Percentiles rank a stretch among this genome's conserved stretches.
Conservation (phyloP, 495 filamentous ascomycete species). For the Parathielavia appendiculata region DNA sequence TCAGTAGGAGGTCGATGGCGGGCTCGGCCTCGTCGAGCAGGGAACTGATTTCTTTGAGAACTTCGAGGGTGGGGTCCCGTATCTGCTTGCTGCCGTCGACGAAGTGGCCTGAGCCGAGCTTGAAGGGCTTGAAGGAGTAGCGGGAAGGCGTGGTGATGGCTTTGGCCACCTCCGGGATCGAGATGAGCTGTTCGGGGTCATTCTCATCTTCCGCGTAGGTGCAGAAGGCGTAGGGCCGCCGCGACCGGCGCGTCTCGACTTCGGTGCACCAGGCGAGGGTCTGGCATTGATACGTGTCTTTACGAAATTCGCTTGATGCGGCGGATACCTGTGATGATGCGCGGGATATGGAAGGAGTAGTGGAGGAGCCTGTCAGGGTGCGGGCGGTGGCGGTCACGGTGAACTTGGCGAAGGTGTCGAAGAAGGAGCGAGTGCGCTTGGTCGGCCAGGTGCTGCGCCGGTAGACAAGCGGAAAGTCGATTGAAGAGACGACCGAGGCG, state of each 20-base stretch:
- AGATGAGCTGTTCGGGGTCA: constrained; percentile 18
- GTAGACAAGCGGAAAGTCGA: constrained; percentile 28
- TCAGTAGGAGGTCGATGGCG: constrained; percentile 29
- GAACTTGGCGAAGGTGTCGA: constrained; percentile 33
- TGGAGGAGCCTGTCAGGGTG: background rate
- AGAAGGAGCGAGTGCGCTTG: constrained; percentile 28
- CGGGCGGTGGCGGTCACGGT: constrained; percentile 16
- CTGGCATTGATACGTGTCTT: constrained; percentile 30
- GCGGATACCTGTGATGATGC: constrained; percentile 13
- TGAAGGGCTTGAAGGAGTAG: constrained; percentile 33
- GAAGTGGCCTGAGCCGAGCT: constrained; percentile 30
- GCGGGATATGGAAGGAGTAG: background rate
- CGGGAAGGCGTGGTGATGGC: constrained; percentile 31
- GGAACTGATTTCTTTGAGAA: constrained; percentile 28
- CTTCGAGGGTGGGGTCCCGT: constrained; percentile 31
- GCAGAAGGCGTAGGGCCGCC: constrained; percentile 32
- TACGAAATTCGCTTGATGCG: constrained; percentile 24
- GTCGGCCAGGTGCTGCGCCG: constrained; percentile 30
- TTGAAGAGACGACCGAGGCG: constrained; percentile 9
- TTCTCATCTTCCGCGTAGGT: constrained; percentile 31
- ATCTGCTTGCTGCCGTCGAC: constrained; percentile 35
- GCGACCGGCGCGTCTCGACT: constrained; percentile 22
- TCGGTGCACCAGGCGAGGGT: constrained; percentile 34
- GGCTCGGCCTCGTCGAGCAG: constrained; percentile 22
- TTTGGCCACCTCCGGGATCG: constrained; percentile 34